Conservation (phyloP, 2,329 filamentous ascomycete genomes). For the Aspergillus udagawae region DNA sequence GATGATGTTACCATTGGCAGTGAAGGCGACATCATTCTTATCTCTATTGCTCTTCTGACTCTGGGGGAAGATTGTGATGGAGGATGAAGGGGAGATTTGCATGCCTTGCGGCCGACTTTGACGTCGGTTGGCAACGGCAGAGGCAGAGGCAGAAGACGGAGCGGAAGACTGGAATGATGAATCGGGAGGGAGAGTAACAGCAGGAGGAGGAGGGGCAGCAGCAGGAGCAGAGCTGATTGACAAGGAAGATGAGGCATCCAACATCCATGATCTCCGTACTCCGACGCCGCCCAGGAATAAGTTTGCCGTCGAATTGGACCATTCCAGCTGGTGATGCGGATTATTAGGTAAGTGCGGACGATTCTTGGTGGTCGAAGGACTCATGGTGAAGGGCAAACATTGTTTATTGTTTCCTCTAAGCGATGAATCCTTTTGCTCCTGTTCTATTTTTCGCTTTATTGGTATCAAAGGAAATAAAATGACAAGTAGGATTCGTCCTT, state of each 20-base stretch:
- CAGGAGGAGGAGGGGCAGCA: not conserved
- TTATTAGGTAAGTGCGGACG: constrained; percentile 8
- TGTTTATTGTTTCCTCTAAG: not conserved
- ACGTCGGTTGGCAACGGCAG: not conserved
- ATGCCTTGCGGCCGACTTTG: constrained; percentile 7
- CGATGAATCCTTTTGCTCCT: not conserved
- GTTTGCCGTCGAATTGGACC: constrained; percentile 38
- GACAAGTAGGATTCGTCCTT: not conserved
- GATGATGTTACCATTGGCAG: not conserved
- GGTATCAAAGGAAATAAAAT: not conserved
- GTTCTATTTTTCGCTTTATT: not conserved
- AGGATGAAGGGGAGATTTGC: constrained; percentile 5
- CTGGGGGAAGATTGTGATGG: constrained; percentile 4
- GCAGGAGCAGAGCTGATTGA: not conserved
- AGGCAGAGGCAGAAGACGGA: constrained; percentile 1
- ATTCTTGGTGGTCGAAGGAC: constrained; percentile 10
- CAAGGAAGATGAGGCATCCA: constrained; percentile 1
- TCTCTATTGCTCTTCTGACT: not conserved
- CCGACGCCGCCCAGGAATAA: constrained; percentile 34
- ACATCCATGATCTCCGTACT: constrained; percentile 39
- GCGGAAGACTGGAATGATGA: not conserved
- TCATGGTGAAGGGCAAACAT: constrained; percentile 1
- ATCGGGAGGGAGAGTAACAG: not conserved
- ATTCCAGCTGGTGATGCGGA: constrained; percentile 18
- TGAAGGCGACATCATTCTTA: constrained; percentile 2